Evolutionary conservation across 345 rosid genomes (phyloP).

Genomic region (Salix suchowensis): DNA sequence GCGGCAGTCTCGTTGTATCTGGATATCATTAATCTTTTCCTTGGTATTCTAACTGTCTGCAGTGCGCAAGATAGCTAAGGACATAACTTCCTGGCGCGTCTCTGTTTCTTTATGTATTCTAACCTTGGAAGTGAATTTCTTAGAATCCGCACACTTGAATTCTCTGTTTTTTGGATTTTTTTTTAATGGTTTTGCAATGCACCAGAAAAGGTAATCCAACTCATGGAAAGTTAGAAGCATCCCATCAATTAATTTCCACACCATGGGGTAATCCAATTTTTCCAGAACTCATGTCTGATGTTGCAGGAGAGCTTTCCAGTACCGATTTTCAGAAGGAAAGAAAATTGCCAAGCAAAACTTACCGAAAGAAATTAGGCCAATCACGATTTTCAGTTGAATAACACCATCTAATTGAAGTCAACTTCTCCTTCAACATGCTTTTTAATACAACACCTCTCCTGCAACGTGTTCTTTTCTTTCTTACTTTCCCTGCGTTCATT

Average conservation of each 20-base stretch:
- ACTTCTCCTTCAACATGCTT: background rate
- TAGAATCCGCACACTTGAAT: no score
- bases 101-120: no score
- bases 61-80: background rate
- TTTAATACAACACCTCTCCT: background rate
- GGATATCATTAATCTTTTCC: constrained; percentile 19
- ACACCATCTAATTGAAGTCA: background rate
- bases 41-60: constrained; percentile 2
- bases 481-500: background rate
- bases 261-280: background rate
- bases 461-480: background rate
- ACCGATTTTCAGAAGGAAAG: background rate
- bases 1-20: constrained; percentile 12
- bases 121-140: no score
- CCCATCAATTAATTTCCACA: no score
- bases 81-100: no score
- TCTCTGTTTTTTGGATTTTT: no score
- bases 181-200: no score
- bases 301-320: background rate
- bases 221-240: no score
- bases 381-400: background rate
- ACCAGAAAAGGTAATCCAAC: no score
- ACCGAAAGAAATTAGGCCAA: background rate
- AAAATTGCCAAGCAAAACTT: background rate
- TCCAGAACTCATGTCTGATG: background rate